phyloP scores from a whole-genome alignment of 352 stramenopile genomes.

The Peronospora destructor region DNA sequence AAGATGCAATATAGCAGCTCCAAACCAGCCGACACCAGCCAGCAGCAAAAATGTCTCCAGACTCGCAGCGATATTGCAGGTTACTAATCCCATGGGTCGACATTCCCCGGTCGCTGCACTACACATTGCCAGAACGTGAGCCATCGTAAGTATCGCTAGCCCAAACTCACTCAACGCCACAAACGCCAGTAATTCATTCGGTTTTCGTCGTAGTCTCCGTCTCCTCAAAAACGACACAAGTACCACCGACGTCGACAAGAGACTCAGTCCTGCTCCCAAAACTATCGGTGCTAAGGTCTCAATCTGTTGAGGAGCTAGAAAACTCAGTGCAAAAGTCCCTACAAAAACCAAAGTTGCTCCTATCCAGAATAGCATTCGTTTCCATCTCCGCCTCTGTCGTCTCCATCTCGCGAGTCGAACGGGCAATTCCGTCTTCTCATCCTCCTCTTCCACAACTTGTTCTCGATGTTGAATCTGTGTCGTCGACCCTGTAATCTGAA shows the following conservation, averaged over 20 bases:
- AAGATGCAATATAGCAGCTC: constrained; percentile 57
- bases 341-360: constrained; percentile 26
- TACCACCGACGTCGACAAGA: constrained; percentile 43
- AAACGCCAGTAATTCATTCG: constrained; percentile 63
- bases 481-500: constrained; percentile 9
- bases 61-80: constrained; percentile 32
- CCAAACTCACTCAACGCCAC: constrained; percentile 57
- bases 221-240: constrained; percentile 46
- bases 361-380: constrained; percentile 27
- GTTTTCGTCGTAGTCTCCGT: constrained; percentile 31
- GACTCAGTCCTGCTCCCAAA: constrained; percentile 42
- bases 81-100: constrained; percentile 28
- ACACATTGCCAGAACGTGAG: constrained; percentile 44
- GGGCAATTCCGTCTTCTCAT: constrained; percentile 30
- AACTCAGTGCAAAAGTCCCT: constrained; percentile 39
- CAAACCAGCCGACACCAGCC: constrained; percentile 60
- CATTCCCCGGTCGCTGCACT: constrained; percentile 27
- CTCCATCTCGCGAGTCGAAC: constrained; percentile 27
- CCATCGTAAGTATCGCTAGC: constrained; percentile 38
- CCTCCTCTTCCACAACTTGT: constrained; percentile 7
- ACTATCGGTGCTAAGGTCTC: constrained; percentile 41
- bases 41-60: constrained; percentile 60
- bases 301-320: constrained; percentile 31
- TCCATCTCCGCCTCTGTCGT: constrained; percentile 19
- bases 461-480: constrained; percentile 2